Evolutionary conservation across 2,329 filamentous ascomycete species (phyloP).

Genomic region (Aspergillus fischeri): DNA sequence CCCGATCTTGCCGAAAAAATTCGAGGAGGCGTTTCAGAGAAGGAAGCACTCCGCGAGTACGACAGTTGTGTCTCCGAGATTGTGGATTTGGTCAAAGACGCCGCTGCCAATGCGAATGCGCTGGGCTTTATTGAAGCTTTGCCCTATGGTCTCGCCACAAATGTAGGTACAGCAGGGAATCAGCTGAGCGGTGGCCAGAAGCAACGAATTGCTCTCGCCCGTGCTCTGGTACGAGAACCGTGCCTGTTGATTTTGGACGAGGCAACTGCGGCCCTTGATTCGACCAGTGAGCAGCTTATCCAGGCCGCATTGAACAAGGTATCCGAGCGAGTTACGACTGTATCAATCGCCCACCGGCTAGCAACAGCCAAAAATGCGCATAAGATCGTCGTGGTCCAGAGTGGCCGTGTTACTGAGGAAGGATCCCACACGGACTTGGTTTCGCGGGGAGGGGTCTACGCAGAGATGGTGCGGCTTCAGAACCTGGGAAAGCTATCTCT

Average conservation of each 20-base stretch:
- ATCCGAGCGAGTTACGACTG: constrained; percentile 27
- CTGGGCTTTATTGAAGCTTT: constrained; percentile 24
- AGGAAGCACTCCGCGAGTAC: constrained; percentile 17
- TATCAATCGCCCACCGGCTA: constrained; percentile 37
- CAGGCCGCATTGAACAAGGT: constrained; percentile 29
- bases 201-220: constrained; percentile 84
- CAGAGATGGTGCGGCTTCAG: constrained; percentile 48
- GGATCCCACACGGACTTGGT: constrained; percentile 32
- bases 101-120: constrained; percentile 25
- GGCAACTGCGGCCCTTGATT: constrained; percentile 36
- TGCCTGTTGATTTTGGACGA: constrained; percentile 59
- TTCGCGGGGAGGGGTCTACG: constrained; percentile 40
- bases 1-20: constrained; percentile 22
- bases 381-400: constrained; percentile 35
- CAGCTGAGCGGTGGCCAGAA: constrained; percentile 65
- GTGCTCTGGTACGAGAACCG: constrained; percentile 78
- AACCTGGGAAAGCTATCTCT: constrained; percentile 26
- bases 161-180: constrained; percentile 33
- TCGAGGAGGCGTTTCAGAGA: constrained; percentile 20
- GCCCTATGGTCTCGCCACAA: constrained; percentile 22
- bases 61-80: constrained; percentile 25
- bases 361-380: constrained; percentile 35
- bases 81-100: constrained; percentile 24
- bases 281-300: constrained; percentile 32
- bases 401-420: constrained; percentile 31